phyloP scores from a whole-genome alignment of 306 rosid genomes.

The Cucurbita maxima region DNA sequence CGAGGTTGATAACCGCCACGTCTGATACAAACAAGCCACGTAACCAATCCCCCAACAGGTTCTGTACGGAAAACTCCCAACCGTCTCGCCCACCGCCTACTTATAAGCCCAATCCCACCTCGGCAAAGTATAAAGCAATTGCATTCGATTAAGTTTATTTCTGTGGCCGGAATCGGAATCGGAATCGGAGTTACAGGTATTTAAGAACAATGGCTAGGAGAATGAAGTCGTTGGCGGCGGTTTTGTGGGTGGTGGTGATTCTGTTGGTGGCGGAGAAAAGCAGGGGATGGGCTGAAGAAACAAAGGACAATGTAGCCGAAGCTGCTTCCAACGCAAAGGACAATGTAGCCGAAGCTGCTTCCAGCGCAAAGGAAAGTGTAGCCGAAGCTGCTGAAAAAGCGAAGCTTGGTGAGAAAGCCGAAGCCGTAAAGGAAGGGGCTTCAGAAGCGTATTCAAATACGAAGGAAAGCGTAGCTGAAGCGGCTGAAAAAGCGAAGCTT shows the following conservation, averaged over 20 bases:
- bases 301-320: background rate
- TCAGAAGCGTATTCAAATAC: background rate
- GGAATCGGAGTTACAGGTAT: background rate
- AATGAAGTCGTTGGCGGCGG: background rate
- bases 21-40: background rate
- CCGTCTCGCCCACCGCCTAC: background rate
- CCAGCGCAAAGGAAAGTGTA: no score
- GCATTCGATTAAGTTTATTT: background rate
- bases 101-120: background rate
- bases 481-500: no score
- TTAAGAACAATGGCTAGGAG: conserved; percentile 8
- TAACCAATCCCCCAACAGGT: background rate
- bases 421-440: background rate
- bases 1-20: background rate
- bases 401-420: no score
- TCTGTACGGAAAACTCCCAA: background rate
- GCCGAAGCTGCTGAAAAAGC: no score
- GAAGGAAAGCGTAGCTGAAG: no score
- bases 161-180: background rate
- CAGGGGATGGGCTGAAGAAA: conserved; percentile 13
- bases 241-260: conserved; percentile 10
- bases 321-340: no score
- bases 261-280: conserved; percentile 11
- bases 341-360: no score
- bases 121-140: no score